phyloP scores from a whole-genome alignment of 306 rosid species.

The Prunus mira region DNA sequence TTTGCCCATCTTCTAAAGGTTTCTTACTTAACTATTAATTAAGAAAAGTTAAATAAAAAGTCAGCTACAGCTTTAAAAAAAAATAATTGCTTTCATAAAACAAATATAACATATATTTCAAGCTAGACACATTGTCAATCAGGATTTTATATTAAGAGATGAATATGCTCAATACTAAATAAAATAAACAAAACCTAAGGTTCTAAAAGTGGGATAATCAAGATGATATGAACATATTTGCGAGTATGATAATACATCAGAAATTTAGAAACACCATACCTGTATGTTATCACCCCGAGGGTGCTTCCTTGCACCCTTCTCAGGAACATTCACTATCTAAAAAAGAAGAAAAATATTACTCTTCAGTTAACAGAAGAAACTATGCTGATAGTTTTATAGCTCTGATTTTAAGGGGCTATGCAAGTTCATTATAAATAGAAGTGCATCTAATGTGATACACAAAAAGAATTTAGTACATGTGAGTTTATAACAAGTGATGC shows the following conservation, averaged over 20 bases:
- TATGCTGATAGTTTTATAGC: constrained; percentile 10
- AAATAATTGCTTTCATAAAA: background rate
- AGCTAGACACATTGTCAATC: background rate
- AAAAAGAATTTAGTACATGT: background rate
- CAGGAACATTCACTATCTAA: constrained; percentile 98
- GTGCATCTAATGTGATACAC: background rate
- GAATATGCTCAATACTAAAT: background rate
- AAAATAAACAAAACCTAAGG: background rate
- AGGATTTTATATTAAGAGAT: background rate
- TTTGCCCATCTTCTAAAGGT: background rate
- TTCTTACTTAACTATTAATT: background rate
- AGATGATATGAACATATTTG: background rate
- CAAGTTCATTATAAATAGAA: background rate
- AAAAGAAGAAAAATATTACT: constrained; percentile 38
- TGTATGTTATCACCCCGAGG: constrained; percentile 96
- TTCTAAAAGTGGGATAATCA: background rate
- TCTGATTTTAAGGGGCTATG: background rate
- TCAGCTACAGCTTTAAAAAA: background rate
- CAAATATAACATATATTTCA: background rate
- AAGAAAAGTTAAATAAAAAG: background rate
- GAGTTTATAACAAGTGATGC: no score
- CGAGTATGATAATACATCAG: background rate
- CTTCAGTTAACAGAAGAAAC: constrained; percentile 31
- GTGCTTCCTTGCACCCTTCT: constrained; percentile 94
- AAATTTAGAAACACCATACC: constrained; percentile 38